phyloP scores from a whole-genome alignment of 2,329 filamentous ascomycete species.

The Cryphonectria japonica region DNA sequence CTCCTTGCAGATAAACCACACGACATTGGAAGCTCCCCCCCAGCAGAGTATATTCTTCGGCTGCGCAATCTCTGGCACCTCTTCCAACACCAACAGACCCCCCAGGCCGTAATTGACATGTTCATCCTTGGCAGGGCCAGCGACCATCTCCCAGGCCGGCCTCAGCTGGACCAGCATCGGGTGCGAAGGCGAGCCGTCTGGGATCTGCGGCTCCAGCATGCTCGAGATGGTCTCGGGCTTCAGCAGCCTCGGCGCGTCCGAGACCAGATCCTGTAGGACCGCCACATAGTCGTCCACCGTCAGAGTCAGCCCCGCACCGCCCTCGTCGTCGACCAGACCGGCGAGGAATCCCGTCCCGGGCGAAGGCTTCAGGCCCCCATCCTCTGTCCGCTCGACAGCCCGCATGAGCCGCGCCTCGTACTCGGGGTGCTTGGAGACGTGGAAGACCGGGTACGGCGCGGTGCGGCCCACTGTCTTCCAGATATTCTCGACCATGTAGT shows the following conservation, averaged over 20 bases:
- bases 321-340: slow-evolving; percentile 13
- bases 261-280: slow-evolving; percentile 11
- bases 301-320: slow-evolving; percentile 9
- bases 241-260: slow-evolving; percentile 2
- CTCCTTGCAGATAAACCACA: slow-evolving; percentile 7
- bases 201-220: slow-evolving; percentile 9
- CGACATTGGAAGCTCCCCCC: slow-evolving; percentile 6
- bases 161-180: background rate
- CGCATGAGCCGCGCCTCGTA: slow-evolving; percentile 10
- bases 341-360: background rate
- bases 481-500: slow-evolving; percentile 16
- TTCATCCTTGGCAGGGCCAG: background rate
- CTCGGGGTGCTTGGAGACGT: slow-evolving; percentile 6
- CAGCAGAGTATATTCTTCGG: slow-evolving; percentile 5
- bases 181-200: background rate
- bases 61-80: slow-evolving; percentile 7
- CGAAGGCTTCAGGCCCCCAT: background rate
- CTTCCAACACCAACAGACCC: background rate
- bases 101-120: slow-evolving; percentile 12
- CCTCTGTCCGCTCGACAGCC: background rate
- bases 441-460: slow-evolving; percentile 7
- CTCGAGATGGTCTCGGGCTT: background rate
- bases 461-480: slow-evolving; percentile 11
- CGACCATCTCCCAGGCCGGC: slow-evolving; percentile 18
- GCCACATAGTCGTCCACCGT: slow-evolving; percentile 13